Percentiles rank a stretch among this genome's conserved stretches.
These are phyloP conservation scores for Populus davidiana DNA, from an alignment of 345 rosid genomes.

Conservation along the genomic window DNA sequence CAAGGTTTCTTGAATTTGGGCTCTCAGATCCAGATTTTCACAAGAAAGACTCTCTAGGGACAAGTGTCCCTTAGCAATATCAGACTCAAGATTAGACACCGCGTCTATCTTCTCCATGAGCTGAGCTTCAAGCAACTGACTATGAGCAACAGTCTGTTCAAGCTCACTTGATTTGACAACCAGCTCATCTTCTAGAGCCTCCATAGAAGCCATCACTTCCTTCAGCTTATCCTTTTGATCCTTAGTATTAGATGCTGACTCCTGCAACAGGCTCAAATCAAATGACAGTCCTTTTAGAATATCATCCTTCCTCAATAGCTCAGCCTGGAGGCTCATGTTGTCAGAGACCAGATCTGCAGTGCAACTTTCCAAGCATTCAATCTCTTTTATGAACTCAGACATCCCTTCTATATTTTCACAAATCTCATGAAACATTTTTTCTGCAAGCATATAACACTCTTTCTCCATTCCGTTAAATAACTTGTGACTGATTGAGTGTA, in stretches of 20 bases:
- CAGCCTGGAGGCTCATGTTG: conserved; percentile 53
- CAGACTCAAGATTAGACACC: conserved; percentile 47
- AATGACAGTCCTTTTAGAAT: conserved; percentile 73
- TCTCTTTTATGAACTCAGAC: conserved; percentile 45
- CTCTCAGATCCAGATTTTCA: conserved; percentile 56
- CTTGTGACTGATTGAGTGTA: conserved; percentile 18
- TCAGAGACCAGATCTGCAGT: conserved; percentile 52
- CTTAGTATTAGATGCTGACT: conserved; percentile 71
- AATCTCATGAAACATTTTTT: conserved; percentile 45
- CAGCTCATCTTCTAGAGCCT: conserved; percentile 70
- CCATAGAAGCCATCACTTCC: conserved; percentile 55
- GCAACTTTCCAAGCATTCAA: conserved; percentile 48
- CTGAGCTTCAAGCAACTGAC: conserved; percentile 54
- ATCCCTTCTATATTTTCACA: conserved; percentile 43
- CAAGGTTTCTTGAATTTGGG: conserved; percentile 42
- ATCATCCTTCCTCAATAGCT: conserved; percentile 77
- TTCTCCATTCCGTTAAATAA: conserved; percentile 23
- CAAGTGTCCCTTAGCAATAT: conserved; percentile 39
- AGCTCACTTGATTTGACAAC: conserved; percentile 55
- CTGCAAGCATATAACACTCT: conserved; percentile 35
- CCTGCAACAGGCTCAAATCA: conserved; percentile 85
- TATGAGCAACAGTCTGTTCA: conserved; percentile 45
- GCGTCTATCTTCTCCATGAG: conserved; percentile 57
- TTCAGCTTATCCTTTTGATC: conserved; percentile 81
- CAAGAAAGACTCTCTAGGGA: conserved; percentile 28